These are phyloP conservation scores for Eutypella sp. DNA, from an alignment of 2,329 filamentous ascomycete genomes.

Conservation along the genomic window DNA sequence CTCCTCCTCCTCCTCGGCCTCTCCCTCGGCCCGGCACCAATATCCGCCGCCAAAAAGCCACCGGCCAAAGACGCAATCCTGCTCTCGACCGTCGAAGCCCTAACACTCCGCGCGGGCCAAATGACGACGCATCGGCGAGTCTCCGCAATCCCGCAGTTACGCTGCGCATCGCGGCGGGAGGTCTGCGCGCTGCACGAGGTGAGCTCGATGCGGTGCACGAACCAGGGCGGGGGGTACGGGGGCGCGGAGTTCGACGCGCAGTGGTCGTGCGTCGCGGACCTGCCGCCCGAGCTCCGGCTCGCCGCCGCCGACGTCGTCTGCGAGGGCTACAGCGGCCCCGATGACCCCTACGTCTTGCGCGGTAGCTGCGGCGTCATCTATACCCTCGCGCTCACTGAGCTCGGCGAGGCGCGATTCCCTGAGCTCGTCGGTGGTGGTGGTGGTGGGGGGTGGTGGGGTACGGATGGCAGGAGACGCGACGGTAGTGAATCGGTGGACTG, in stretches of 20 bases:
- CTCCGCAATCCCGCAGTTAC: slow-evolving; percentile 70
- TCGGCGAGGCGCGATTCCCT: slow-evolving; percentile 68
- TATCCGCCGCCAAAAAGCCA: slow-evolving; percentile 25
- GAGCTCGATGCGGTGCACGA: slow-evolving; percentile 84
- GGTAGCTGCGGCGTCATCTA: slow-evolving; percentile 95
- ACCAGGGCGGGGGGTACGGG: slow-evolving; percentile 76
- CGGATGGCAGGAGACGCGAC: no score
- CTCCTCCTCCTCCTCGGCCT: slow-evolving; percentile 19
- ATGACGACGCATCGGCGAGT: slow-evolving; percentile 74
- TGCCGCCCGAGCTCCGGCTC: slow-evolving; percentile 62
- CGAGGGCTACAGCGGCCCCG: slow-evolving; percentile 73
- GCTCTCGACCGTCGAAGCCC: slow-evolving; percentile 61
- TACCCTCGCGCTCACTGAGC: slow-evolving; percentile 68
- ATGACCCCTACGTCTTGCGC: slow-evolving; percentile 83
- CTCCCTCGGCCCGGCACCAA: slow-evolving; percentile 11
- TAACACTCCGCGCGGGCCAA: slow-evolving; percentile 66
- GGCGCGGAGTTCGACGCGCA: slow-evolving; percentile 72
- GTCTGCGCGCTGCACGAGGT: slow-evolving; percentile 67
- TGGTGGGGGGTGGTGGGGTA: slow-evolving; percentile 29
- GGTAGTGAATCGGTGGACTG: neutral
- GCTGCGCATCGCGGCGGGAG: slow-evolving; percentile 63
- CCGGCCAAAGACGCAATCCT: slow-evolving; percentile 50
- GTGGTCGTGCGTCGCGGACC: slow-evolving; percentile 74
- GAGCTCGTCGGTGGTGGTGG: slow-evolving; percentile 33
- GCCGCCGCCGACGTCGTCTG: slow-evolving; percentile 87